These are phyloP conservation scores for Lophiostoma macrostomum DNA, from an alignment of 495 filamentous ascomycete genomes.

Conservation along the genomic window DNA sequence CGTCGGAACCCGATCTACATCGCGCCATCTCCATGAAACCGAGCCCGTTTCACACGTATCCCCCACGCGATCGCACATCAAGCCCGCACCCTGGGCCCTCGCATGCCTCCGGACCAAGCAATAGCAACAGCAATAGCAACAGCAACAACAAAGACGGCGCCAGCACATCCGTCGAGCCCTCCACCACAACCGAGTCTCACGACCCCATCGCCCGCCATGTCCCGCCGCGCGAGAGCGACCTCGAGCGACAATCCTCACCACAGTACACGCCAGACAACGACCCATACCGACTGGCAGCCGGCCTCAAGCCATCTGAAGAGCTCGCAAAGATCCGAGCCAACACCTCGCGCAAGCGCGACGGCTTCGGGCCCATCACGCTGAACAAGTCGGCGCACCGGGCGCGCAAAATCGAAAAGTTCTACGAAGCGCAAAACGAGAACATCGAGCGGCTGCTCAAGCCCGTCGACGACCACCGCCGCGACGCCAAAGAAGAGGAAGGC, in stretches of 20 bases:
- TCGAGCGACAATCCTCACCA: constrained; percentile 63
- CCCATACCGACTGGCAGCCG: constrained; percentile 75
- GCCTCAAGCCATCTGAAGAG: constrained; percentile 74
- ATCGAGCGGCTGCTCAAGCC: constrained; percentile 89
- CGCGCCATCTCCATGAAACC: constrained; percentile 40
- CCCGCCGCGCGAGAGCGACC: constrained; percentile 33
- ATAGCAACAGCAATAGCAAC: too few species aligned
- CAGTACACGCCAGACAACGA: constrained; percentile 64
- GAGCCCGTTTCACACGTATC: constrained; percentile 44
- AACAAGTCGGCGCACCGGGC: constrained; percentile 45
- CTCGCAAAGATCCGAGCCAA: constrained; percentile 79
- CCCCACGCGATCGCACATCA: constrained; percentile 21
- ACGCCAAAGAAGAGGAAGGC: constrained; percentile 72
- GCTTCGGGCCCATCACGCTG: constrained; percentile 45
- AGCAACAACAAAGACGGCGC: constrained; percentile 26
- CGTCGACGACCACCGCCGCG: constrained; percentile 82
- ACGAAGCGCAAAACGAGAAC: constrained; percentile 86
- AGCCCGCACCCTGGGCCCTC: constrained; percentile 27
- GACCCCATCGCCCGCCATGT: constrained; percentile 50
- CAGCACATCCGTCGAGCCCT: constrained; percentile 45
- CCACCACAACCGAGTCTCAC: constrained; percentile 40
- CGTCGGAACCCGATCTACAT: constrained; percentile 40
- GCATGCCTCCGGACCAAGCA: background rate
- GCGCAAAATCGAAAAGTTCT: constrained; percentile 76
- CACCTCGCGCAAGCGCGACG: constrained; percentile 71